phyloP scores from a whole-genome alignment of 768 basidiomycete species.

The Chiua virens region DNA sequence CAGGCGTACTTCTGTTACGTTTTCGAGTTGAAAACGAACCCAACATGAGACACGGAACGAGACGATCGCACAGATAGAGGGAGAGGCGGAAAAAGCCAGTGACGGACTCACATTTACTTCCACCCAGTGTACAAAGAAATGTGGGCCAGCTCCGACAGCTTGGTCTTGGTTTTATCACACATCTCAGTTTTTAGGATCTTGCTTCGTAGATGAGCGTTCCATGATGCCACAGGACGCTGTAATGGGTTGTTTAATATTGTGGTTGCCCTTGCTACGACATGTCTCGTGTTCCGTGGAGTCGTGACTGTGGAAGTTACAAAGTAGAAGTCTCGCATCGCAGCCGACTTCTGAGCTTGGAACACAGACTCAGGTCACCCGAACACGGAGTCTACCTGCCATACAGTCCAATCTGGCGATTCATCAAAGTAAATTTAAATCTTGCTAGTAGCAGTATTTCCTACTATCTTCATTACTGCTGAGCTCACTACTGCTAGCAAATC shows the following conservation, averaged over 20 bases:
- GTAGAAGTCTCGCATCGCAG: too few species aligned
- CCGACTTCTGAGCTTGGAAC: too few species aligned
- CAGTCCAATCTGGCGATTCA: too few species aligned
- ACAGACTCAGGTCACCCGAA: too few species aligned
- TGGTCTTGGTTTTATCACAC: slow-evolving; percentile 63
- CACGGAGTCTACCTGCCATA: too few species aligned
- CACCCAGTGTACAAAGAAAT: slow-evolving; percentile 98
- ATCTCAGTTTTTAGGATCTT: slow-evolving; percentile 88
- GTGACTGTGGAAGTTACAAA: too few species aligned
- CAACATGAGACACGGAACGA: not conserved
- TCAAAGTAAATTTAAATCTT: too few species aligned
- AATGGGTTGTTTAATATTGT: slow-evolving; percentile 45
- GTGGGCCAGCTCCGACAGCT: slow-evolving; percentile 63
- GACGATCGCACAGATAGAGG: not conserved
- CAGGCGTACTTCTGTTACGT: too few species aligned
- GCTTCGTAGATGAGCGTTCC: slow-evolving; percentile 93
- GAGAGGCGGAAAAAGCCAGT: not conserved
- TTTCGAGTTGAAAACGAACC: too few species aligned
- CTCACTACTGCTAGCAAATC: too few species aligned
- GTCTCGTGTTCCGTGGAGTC: not conserved
- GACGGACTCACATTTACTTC: slow-evolving; percentile 83
- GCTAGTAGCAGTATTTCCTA: too few species aligned
- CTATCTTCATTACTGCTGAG: too few species aligned
- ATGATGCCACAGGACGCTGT: slow-evolving; percentile 91
- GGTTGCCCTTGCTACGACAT: slow-evolving; percentile 8